phyloP scores from a whole-genome alignment of 1,284 basidiomycete species.

The Dichomitus squalens region DNA sequence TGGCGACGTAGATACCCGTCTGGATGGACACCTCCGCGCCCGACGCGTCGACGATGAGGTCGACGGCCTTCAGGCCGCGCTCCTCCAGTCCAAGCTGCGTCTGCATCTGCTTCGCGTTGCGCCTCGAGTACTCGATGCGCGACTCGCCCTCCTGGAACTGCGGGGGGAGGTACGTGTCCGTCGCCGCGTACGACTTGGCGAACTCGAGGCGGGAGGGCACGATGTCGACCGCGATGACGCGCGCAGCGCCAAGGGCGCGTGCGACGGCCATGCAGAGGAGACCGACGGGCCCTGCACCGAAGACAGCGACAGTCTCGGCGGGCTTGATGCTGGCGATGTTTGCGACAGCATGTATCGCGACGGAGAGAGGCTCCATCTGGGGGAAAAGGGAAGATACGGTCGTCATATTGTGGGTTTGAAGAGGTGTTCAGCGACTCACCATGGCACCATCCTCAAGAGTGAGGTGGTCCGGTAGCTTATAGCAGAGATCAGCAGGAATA shows the following conservation, averaged over 20 bases:
- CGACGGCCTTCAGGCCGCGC: conserved; percentile 60
- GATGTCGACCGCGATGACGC: conserved; percentile 87
- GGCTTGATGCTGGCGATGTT: conserved; percentile 76
- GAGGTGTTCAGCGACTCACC: conserved; percentile 42
- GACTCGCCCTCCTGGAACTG: conserved; percentile 65
- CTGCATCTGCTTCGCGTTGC: conserved; percentile 65
- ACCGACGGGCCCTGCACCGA: conserved; percentile 93
- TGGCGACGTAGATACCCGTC: conserved; percentile 76
- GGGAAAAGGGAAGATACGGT: background rate
- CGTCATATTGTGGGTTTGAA: background rate
- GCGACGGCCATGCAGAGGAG: conserved; percentile 92
- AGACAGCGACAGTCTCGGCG: conserved; percentile 77
- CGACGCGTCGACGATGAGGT: conserved; percentile 82
- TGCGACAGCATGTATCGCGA: conserved; percentile 87
- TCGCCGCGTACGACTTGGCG: conserved; percentile 87
- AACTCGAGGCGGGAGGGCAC: conserved; percentile 83
- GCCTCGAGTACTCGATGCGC: conserved; percentile 67
- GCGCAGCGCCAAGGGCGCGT: conserved; percentile 82
- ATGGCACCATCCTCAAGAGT: conserved; percentile 85
- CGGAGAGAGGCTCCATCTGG: conserved; percentile 93
- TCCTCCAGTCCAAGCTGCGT: conserved; percentile 60
- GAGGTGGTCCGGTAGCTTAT: conserved; percentile 72
- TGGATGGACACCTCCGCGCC: conserved; percentile 89
- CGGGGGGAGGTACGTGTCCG: conserved; percentile 77
- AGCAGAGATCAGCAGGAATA: conserved; percentile 74